Percentiles rank a stretch among this genome's conserved stretches.
These are phyloP conservation scores for Paxillus ammoniavirescens DNA, from an alignment of 768 basidiomycete species.

Conservation along the genomic window DNA sequence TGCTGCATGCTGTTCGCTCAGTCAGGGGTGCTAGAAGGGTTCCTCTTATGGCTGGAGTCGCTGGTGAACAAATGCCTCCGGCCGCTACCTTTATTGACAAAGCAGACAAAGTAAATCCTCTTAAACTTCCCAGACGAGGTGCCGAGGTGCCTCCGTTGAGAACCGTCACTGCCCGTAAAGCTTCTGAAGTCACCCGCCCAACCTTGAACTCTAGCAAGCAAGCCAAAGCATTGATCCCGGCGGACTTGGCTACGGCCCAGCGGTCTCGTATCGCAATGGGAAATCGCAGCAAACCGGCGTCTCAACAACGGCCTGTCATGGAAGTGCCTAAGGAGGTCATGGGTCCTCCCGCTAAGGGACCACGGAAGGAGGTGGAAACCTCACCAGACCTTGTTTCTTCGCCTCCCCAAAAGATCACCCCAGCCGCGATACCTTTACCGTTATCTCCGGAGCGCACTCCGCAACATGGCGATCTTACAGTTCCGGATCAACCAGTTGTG, in stretches of 20 bases:
- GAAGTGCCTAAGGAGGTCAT: slow-evolving; percentile 6
- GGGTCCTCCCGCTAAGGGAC: slow-evolving; percentile 11
- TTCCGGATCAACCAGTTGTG: neutral
- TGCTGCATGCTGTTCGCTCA: slow-evolving; percentile 19
- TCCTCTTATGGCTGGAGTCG: slow-evolving; percentile 17
- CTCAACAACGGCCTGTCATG: slow-evolving; percentile 9
- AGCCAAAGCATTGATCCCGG: neutral
- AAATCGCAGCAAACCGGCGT: slow-evolving; percentile 1
- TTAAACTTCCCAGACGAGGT: slow-evolving; percentile 12
- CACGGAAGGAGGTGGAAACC: slow-evolving; percentile 7
- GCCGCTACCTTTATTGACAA: slow-evolving; percentile 1
- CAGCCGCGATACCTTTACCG: slow-evolving; percentile 19
- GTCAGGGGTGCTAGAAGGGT: slow-evolving; percentile 30
- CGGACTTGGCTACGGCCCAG: neutral
- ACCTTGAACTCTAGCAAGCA: slow-evolving; percentile 10
- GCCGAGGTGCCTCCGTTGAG: neutral
- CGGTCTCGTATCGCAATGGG: slow-evolving; percentile 6
- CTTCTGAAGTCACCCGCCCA: slow-evolving; percentile 1
- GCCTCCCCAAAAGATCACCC: slow-evolving; percentile 19
- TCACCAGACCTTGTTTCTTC: slow-evolving; percentile 17
- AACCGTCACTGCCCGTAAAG: slow-evolving; percentile 12
- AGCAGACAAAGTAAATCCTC: neutral
- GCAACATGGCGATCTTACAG: neutral
- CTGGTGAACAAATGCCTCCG: slow-evolving; percentile 1
- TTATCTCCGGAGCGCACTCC: slow-evolving; percentile 15